Evolutionary conservation across 169 alveolate species (phyloP).

Genomic region (Perkinsus chesapeaki): DNA sequence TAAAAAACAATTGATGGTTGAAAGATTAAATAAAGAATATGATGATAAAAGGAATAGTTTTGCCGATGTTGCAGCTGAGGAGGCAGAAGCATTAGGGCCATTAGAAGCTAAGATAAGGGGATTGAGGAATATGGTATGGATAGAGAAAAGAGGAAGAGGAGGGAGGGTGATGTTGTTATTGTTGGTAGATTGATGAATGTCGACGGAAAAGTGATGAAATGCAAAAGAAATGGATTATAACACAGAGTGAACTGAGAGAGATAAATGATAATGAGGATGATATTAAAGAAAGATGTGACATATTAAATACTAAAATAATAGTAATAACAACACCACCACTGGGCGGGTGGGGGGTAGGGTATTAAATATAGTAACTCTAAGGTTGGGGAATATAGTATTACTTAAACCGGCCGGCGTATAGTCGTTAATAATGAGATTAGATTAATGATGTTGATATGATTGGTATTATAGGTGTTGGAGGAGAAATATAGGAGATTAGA

Average conservation of each 20-base stretch:
- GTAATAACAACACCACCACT: constrained; percentile 56
- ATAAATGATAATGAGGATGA: constrained; percentile 43
- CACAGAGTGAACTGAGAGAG: constrained; percentile 56
- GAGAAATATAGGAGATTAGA: not conserved
- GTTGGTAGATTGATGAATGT: constrained; percentile 45
- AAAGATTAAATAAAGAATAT: constrained; percentile 57
- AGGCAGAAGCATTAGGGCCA: constrained; percentile 60
- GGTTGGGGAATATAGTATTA: too few species aligned
- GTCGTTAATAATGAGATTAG: too few species aligned
- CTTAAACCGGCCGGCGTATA: too few species aligned
- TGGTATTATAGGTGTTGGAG: not conserved
- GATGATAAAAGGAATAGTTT: constrained; percentile 32
- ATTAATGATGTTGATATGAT: too few species aligned
- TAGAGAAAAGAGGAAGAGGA: constrained; percentile 43
- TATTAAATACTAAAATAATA: constrained; percentile 49
- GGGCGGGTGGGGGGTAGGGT: not conserved
- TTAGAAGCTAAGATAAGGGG: constrained; percentile 48
- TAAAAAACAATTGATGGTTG: constrained; percentile 66
- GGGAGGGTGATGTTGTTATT: too few species aligned
- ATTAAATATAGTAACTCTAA: too few species aligned
- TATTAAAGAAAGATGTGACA: constrained; percentile 45
- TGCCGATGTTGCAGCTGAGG: constrained; percentile 40
- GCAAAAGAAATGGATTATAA: constrained; percentile 66
- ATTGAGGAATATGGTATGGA: constrained; percentile 20
- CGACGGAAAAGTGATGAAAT: constrained; percentile 48